Conservation (phyloP, 495 filamentous ascomycete species). For the Aeminium ludgeri region DNA sequence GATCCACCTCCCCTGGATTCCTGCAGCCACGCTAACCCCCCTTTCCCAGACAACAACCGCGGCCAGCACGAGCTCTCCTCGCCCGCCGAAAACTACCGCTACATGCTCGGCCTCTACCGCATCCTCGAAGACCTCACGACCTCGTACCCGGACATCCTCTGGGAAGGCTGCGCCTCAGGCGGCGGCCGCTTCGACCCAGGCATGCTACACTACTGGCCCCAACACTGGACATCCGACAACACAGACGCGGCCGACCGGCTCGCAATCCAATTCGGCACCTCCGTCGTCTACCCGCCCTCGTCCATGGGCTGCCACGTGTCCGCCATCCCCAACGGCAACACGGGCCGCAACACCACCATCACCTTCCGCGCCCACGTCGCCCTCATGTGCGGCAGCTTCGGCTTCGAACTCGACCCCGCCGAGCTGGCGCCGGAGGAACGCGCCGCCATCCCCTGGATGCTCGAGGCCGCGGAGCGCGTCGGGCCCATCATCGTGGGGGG, state of each 20-base stretch:
- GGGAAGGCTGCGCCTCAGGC: conserved; percentile 41
- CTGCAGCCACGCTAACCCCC: no score
- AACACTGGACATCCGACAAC: conserved; percentile 41
- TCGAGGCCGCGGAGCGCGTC: conserved; percentile 32
- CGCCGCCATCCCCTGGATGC: conserved; percentile 30
- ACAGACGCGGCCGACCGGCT: conserved; percentile 37
- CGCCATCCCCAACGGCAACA: conserved; percentile 35
- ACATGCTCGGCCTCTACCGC: conserved; percentile 39
- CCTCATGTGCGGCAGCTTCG: conserved; percentile 42
- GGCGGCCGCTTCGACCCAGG: conserved; percentile 40
- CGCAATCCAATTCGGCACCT: conserved; percentile 38
- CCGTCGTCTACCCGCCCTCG: conserved; percentile 35
- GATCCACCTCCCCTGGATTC: no score
- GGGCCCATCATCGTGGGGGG: conserved; percentile 35
- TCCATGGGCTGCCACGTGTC: conserved; percentile 42
- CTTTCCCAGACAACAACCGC: conserved; percentile 40
- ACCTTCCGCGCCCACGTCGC: conserved; percentile 38
- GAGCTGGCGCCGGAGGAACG: conserved; percentile 28
- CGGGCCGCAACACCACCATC: conserved; percentile 31
- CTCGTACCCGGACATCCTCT: conserved; percentile 36
- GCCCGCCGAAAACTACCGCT: conserved; percentile 31
- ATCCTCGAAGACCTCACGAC: conserved; percentile 37
- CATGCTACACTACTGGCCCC: conserved; percentile 38
- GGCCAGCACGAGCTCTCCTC: conserved; percentile 35
- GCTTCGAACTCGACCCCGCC: conserved; percentile 35